These are phyloP conservation scores for Ceratobasidium sp. DNA, from an alignment of 1,284 basidiomycete species.

Conservation along the genomic window DNA sequence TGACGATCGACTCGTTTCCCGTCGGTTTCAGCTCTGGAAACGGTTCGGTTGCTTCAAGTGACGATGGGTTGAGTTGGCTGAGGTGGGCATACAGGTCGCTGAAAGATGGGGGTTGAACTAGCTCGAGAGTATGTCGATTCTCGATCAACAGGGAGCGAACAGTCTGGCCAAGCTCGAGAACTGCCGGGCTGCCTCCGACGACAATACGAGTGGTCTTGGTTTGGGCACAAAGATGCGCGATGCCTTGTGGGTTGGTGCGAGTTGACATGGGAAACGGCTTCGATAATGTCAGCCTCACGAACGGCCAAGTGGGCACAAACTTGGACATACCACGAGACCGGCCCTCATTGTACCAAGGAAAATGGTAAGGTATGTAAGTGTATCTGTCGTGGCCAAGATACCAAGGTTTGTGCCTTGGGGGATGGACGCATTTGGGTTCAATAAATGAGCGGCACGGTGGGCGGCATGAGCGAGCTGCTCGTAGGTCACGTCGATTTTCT, in stretches of 20 bases:
- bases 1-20: neutral
- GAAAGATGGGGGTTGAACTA: neutral
- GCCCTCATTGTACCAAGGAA: neutral
- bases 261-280: constrained; percentile 12
- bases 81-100: neutral
- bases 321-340: neutral
- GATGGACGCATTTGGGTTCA: neutral
- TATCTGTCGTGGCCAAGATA: neutral
- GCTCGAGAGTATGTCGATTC: neutral
- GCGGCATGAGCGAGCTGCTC: constrained; percentile 1
- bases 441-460: constrained; percentile 2
- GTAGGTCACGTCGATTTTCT: constrained; percentile 1
- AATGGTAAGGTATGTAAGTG: neutral
- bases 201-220: neutral
- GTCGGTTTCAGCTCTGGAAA: neutral
- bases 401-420: constrained; percentile 6
- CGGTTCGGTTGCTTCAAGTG: neutral
- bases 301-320: neutral
- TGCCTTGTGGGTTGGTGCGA: neutral
- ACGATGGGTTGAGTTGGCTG: neutral
- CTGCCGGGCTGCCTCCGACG: neutral
- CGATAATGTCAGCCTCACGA: neutral
- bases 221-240: neutral
- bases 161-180: neutral
- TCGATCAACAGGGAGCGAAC: neutral